Conservation (phyloP, 371 early-diverging fungal genomes). For the Mucor mucedo region DNA sequence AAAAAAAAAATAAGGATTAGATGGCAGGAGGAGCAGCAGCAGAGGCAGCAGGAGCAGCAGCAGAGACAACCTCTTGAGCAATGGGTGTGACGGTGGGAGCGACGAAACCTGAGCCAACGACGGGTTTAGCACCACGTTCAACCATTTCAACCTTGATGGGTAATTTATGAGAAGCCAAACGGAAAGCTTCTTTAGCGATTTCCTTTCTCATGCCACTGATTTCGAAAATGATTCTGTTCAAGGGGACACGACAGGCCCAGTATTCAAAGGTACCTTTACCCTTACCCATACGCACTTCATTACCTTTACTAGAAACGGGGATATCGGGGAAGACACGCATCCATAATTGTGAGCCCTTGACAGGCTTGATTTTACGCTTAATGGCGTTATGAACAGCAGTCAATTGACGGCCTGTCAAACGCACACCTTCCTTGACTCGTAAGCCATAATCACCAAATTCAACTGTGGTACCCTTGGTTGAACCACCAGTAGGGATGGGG, state of each 20-base stretch:
- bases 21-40: slow-evolving; percentile 8
- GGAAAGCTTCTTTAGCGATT: slow-evolving; percentile 81
- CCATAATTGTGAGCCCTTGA: slow-evolving; percentile 89
- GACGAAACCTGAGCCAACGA: slow-evolving; percentile 54
- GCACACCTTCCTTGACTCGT: slow-evolving; percentile 82
- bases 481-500: slow-evolving; percentile 81
- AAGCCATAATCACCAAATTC: slow-evolving; percentile 91
- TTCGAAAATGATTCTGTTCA: slow-evolving; percentile 89
- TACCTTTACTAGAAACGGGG: slow-evolving; percentile 91
- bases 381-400: slow-evolving; percentile 79
- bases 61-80: neutral
- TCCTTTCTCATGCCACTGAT: slow-evolving; percentile 77
- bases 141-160: slow-evolving; percentile 83
- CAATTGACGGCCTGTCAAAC: slow-evolving; percentile 84
- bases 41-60: slow-evolving; percentile 4
- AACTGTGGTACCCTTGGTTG: slow-evolving; percentile 85
- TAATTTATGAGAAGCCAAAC: slow-evolving; percentile 71
- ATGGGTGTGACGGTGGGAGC: slow-evolving; percentile 11
- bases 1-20: neutral
- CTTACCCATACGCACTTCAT: slow-evolving; percentile 96
- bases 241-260: slow-evolving; percentile 90
- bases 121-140: slow-evolving; percentile 60
- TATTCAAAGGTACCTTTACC: slow-evolving; percentile 96
- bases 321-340: slow-evolving; percentile 92
- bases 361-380: slow-evolving; percentile 80